Percentiles rank a stretch among this genome's conserved stretches.
These are phyloP conservation scores for Backusella westeae DNA, from an alignment of 192 early-diverging fungal genomes.

Conservation along the genomic window DNA sequence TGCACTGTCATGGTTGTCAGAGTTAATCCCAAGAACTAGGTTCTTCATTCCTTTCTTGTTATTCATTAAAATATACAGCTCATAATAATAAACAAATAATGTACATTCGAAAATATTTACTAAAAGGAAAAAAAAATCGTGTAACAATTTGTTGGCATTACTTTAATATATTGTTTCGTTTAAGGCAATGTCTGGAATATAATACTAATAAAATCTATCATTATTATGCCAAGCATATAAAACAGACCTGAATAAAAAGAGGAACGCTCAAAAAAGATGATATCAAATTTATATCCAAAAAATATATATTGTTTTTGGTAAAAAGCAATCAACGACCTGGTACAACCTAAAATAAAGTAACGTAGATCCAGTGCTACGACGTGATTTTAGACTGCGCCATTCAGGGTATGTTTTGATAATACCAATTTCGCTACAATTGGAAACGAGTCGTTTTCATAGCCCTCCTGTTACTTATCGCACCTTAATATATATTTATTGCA, in stretches of 20 bases:
- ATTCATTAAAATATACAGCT: not conserved
- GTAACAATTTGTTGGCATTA: not conserved
- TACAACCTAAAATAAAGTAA: not conserved
- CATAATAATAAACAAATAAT: not conserved
- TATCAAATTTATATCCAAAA: not conserved
- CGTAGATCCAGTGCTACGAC: not conserved
- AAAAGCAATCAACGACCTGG: not conserved
- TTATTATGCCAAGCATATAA: not conserved
- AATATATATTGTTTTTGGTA: not conserved
- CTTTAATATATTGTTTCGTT: not conserved
- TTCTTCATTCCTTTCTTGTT: not conserved
- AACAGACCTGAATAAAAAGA: not conserved
- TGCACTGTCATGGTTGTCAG: conserved; percentile 5
- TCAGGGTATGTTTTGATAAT: not conserved
- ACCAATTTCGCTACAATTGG: not conserved
- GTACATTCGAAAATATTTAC: not conserved
- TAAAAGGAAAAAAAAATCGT: not conserved
- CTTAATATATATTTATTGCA: not conserved
- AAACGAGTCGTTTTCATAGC: not conserved
- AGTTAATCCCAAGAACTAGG: not conserved
- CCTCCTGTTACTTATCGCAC: not conserved
- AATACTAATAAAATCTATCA: not conserved
- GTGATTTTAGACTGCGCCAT: not conserved
- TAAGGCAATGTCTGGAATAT: not conserved
- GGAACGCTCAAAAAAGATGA: not conserved